Base-by-base conservation (phyloP, 305 asterid genomes). In the Solanum hybrid region DNA sequence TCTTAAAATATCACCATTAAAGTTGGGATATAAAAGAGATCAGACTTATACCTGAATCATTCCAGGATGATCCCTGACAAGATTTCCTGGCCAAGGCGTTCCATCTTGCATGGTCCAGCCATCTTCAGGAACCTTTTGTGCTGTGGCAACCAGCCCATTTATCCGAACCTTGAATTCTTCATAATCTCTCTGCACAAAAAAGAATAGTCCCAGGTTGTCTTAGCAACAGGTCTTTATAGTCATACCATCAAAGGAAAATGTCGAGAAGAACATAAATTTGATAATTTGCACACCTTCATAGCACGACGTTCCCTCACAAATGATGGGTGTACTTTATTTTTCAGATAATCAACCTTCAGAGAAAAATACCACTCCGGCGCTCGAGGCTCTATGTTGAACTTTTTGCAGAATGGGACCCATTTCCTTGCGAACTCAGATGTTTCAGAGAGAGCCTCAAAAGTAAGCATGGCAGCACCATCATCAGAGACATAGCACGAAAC, bases 91-190 rank as follows among this genome's bases (percentile, higher is more conserved):
- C 99, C 99, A 97, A 24, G 95, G 99, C 87, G 99, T 96, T 64
- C 99, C 99, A 76, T 97, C 99, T 93, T 96, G 99, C 99, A 97
- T 97, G 42, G 99, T 97, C 99, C 99, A 97, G 88, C 99, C 99
- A 16, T 97, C 99, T 90, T 97, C 99, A 0, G 99, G 99, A 90
- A 96, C 99, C 95, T 97, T 97, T 90, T 93, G 96, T 34, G 99
- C 96, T 93, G 91, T 94, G 89, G 99, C 93, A 92, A 96, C 99
- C 87, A 97, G 91, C 81, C 96, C 98, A 89, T 97, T 97, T 90
- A 97, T 94, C 86, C 98, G 93, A 85, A 96, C 92, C 92, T 96
- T 97, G 88, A 97, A 97, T 93, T 96, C 99, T 91, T 96, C 99
- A 86, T 97, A 97, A 60, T 96, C 99, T 93, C 99, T 95, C 99